Evolutionary conservation across 2,329 filamentous ascomycete species (phyloP), one percentile per base, ranked within the genome.

Genomic region (Fusarium transvaalense): DNA sequence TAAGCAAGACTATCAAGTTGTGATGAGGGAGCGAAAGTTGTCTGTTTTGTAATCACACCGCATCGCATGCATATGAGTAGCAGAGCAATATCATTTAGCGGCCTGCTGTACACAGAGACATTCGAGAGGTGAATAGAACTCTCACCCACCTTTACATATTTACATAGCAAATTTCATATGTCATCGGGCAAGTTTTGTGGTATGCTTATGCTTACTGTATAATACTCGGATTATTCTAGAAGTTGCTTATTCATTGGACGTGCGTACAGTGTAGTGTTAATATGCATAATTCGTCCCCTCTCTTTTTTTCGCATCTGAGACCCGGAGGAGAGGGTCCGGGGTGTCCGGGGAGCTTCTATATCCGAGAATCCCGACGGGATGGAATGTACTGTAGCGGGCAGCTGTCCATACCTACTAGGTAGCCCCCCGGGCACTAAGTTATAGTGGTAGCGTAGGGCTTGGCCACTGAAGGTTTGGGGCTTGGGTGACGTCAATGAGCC

Each of bases 1-100:
- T 69, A 79, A 77, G 66, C 76, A 75, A 13, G 86, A 89, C 70
- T 75, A 78, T 35, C 66, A 74, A 27, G 71, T 60, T 7, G 72
- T 79, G 45, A 75, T 78, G 64, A 71, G 62, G 61, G 76, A 76
- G 67, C 76, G 75, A 62, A 75, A 68, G 51, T 61, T 77, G 59
- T 74, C 68, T 9, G 64, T 58, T 65, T 35, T 52, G 38, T 68
- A 64, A 45, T 25, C 53, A 21, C 14, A 43, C 21, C 19, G 29
- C 21, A 31, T 37, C 19, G 29, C 21, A 31, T 37, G 15, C 23
- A 51, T 39, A 39, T 27, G 32, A 45, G 32, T 31, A 59, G 23
- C 14, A 25, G 35, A 48, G 31, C 10, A 34, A 42, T 45, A 43
- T 47, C 32, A 52, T 29, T 39, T 45, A 39, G 43, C 29, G 48